Evolutionary conservation across 768 basidiomycete genomes (phyloP), one percentile per base, ranked within the genome.

Genomic region (Mycena alexandri): DNA sequence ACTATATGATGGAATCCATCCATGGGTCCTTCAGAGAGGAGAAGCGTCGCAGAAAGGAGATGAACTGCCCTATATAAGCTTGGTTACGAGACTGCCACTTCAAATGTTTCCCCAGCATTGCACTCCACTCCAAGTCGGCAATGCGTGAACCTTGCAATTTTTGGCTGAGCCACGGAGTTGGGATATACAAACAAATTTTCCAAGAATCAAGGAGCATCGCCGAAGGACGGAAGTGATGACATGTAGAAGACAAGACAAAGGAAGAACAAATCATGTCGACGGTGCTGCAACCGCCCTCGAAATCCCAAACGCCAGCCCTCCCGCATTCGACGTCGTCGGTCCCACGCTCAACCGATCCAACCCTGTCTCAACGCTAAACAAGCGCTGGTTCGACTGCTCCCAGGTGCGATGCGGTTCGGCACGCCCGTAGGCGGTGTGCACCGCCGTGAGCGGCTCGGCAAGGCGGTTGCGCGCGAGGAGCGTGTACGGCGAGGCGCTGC

Each of bases 281-380:
- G 64, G 41, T 19, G 46, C 61, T 2, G 22, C 54, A 14, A 48
- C 63, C 1, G 63, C 46, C 60, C 65, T 38, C 2, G 69, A 62
- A 6, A 70, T 34, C 24, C 65, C 69, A 34, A 70, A 70, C 56
- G 69, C 69, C 34, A 70, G 24, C 19, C 65, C 69, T 2, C 65
- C 65, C 2, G 54, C 62, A 41, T n/a, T 56, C 36, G 62, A 44
- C 17, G 60, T 56, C 46, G 52, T 63, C 33, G 61, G 61, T 10
- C 61, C 61, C 9, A 63, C 52, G 52, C 43, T 67, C n/a, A 71
- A 48, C 34, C 70, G 56, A n/a, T 71, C 70, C 52, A 55, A 29
- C 7, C 59, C 70, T 43, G 64, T 64, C 55, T 70, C 69, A 9
- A 29, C 57, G 41, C 69, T 67, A 44, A 70, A 70, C 22, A 70